Evolutionary conservation across 2,329 filamentous ascomycete species (phyloP), one percentile per base, ranked within the genome.

Genomic region (Cladosporium sp.): DNA sequence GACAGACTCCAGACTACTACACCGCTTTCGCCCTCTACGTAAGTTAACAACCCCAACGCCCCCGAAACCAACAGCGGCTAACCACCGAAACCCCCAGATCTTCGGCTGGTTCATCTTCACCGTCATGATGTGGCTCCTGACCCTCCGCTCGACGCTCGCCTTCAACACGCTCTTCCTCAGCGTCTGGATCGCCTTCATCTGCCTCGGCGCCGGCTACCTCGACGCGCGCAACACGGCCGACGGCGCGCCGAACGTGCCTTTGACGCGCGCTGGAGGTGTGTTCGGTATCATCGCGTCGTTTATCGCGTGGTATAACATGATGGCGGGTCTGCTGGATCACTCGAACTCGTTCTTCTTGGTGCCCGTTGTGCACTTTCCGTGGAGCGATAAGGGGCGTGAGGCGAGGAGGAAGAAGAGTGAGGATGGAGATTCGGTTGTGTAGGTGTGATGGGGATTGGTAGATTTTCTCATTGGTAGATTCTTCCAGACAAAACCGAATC

Each of bases 251-350:
- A 54, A 60, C 35, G 45, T 50, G 2, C 34, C 38, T 0, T 22
- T 63, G 37, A 81, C 82, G 62, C 86, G 84, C 69, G 81, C 85
- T 3, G 89, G 86, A 58, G 89, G 89, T 49, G 77, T 83, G 56
- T 92, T 93, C 66, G 89, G 89, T n/a, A 77, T 93, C 56, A 63
- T 93, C 6, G 83, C 88, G 1, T 86, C 88, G 0, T 93, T 95
- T 67, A 66, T 88, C 52, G 88, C 89, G 3, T 95, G 89, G 89
- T 52, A 52, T 40, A 52, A 52, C 8, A 46, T 46, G 42, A 22
- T 52, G 42, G 49, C 49, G 5, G 88, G 88, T 81, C 81, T 93
- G 54, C 85, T 86, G 56, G 88, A 93, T 61, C 70, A 65, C 49
- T 73, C 54, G 1, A 66, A 65, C 40, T 62, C 58, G 42, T 63